Evolutionary conservation across 78 protist genomes (phyloP).

Genomic region (Goniomonas avonlea): DNA sequence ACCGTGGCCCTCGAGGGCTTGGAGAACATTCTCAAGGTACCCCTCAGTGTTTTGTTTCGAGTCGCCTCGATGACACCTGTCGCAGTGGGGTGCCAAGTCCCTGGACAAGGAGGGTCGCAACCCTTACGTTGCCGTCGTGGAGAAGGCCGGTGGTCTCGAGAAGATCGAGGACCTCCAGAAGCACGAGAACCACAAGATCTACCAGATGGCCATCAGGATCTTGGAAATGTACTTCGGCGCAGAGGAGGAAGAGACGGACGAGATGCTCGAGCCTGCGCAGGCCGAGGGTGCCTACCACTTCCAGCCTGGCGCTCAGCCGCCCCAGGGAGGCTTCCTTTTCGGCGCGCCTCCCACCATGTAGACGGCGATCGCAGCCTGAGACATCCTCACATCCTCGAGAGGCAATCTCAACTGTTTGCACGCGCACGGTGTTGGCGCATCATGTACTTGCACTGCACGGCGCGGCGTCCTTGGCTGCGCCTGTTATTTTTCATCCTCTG

Average conservation of each 20-base stretch:
- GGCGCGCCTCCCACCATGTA: background rate
- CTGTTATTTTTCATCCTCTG: too few relatives aligned
- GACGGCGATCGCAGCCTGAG: too few relatives aligned
- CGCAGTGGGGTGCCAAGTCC: constrained; percentile 41
- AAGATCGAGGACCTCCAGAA: constrained; percentile 76
- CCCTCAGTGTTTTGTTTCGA: too few relatives aligned
- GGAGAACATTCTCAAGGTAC: constrained; percentile 67
- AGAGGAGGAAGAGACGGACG: constrained; percentile 28
- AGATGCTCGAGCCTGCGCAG: background rate
- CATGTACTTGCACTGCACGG: too few relatives aligned
- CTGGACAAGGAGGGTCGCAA: constrained; percentile 9
- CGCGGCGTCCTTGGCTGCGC: too few relatives aligned
- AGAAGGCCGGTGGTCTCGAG: constrained; percentile 73
- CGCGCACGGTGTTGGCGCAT: too few relatives aligned
- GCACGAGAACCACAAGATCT: constrained; percentile 67
- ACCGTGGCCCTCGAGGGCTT: constrained; percentile 84
- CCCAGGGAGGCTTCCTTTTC: background rate
- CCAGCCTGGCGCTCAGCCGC: background rate
- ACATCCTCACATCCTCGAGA: too few relatives aligned
- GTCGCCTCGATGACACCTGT: too few relatives aligned
- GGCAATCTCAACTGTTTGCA: too few relatives aligned
- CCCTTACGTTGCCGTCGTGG: constrained; percentile 39
- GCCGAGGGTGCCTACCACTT: background rate
- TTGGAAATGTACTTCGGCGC: constrained; percentile 62
- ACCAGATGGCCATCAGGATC: constrained; percentile 61